phyloP scores from a whole-genome alignment of 495 filamentous ascomycete species.

The Trichoderma orchidacearum region DNA sequence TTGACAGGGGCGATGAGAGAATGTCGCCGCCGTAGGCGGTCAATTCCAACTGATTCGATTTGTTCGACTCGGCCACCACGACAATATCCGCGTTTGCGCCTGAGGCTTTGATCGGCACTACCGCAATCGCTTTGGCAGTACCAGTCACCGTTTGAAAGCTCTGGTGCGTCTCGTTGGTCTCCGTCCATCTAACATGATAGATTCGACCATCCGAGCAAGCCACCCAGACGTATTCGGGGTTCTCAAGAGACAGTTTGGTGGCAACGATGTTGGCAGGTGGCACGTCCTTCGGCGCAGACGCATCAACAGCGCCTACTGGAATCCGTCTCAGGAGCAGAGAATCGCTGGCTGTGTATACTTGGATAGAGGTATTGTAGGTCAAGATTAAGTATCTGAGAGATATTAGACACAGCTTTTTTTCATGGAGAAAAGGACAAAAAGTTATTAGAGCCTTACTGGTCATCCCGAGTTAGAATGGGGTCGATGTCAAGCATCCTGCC shows the following conservation, averaged over 20 bases:
- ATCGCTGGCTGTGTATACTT: conserved; percentile 67
- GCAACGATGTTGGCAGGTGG: conserved; percentile 29
- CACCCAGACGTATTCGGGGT: conserved; percentile 51
- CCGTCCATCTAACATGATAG: conserved; percentile 64
- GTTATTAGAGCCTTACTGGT: conserved; percentile 48
- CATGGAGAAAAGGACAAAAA: not conserved
- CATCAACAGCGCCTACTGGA: conserved; percentile 9
- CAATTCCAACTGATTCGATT: not conserved
- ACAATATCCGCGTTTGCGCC: conserved; percentile 2
- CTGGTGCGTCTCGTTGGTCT: conserved; percentile 31
- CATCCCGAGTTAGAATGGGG: conserved; percentile 64
- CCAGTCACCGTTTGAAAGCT: conserved; percentile 21
- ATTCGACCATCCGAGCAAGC: conserved; percentile 51
- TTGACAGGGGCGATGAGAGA: conserved; percentile 9
- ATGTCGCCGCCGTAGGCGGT: conserved; percentile 12
- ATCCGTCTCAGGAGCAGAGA: conserved; percentile 64
- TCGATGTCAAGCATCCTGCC: conserved; percentile 61
- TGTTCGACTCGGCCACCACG: conserved; percentile 9
- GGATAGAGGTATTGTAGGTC: conserved; percentile 44
- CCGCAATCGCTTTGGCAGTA: conserved; percentile 27
- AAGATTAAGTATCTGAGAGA: conserved; percentile 52
- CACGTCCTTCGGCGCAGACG: conserved; percentile 5
- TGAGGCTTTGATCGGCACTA: conserved; percentile 4
- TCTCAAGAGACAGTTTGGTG: conserved; percentile 43
- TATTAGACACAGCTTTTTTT: conserved; percentile 5